Base-by-base conservation (phyloP, 2,329 filamentous ascomycete genomes). In the Botrytis medusae region DNA sequence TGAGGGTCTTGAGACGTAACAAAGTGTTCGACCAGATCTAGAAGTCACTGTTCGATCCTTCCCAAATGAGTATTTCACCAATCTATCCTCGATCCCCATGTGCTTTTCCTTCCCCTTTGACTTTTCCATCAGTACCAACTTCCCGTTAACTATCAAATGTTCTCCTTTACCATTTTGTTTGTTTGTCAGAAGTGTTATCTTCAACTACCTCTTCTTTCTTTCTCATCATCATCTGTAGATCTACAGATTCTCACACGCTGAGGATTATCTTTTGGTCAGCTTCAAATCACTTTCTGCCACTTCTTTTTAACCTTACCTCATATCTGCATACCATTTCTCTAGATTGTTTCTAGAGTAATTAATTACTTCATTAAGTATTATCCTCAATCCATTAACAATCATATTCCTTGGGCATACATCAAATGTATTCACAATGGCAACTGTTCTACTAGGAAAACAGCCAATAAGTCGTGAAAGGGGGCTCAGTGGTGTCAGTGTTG, bases 401-500 rank as follows among this genome's bases (percentile, higher is more conserved):
- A 48, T 48, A 57, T 69, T 25, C 65, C n/a, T 42, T 40, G 37
- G 40, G 20, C 40, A 57, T 74, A 73, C 69, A 34, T 61, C 70
- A 68, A 60, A 71, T 73, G 72, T 63, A 76, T 78, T 54, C 64
- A 74, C 57, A 34, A 80, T 79, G 79, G 79, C 78, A 51, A 64
- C 72, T 54, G 40, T 74, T 72, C 73, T 70, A 48, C 61, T 75
- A 59, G 59, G 72, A 42, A 74, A 64, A 25, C 74, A 72, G 60
- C 72, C 69, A 37, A 42, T 46, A 25, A 72, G 42, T 51, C 67
- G 74, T 18, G 69, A 65, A 29, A 48, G 71, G 25, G 63, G 63
- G 1, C 29, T 61, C 18, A 69, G 63, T 69, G 71, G 54, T 25
- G 64, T 34, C 7, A 69, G 54, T 69, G 22, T 20, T 29, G 44